phyloP scores from a whole-genome alignment of 441 rosid species.

The Populus hybrid region DNA sequence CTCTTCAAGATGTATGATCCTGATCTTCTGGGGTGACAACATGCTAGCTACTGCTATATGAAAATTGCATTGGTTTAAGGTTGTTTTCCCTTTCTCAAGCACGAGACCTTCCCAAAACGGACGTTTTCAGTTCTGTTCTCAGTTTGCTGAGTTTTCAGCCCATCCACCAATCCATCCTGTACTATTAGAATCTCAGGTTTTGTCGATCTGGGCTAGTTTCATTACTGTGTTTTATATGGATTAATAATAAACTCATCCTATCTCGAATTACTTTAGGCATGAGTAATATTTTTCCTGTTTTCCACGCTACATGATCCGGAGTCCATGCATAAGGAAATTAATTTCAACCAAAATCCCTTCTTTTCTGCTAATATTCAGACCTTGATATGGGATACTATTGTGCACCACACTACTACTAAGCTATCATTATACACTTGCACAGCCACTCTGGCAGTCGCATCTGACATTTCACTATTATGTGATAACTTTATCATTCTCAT shows the following conservation, averaged over 20 bases:
- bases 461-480: background rate
- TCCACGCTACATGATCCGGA: background rate
- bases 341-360: background rate
- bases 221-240: background rate
- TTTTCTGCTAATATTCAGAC: background rate
- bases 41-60: background rate
- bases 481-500: background rate
- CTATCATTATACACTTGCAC: background rate
- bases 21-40: background rate
- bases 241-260: background rate
- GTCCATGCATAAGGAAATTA: background rate
- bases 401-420: background rate
- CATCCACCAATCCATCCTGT: background rate
- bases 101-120: background rate
- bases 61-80: background rate
- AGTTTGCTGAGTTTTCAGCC: background rate
- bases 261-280: background rate
- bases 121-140: background rate
- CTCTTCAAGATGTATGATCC: background rate
- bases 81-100: background rate
- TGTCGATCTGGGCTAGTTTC: background rate
- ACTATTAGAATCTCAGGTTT: background rate
- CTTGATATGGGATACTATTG: background rate
- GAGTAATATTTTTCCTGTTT: background rate
- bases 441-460: background rate